Evolutionary conservation across 192 early-diverging fungal species (phyloP), one percentile per base, ranked within the genome.

Genomic region (Entomortierella lignicola): DNA sequence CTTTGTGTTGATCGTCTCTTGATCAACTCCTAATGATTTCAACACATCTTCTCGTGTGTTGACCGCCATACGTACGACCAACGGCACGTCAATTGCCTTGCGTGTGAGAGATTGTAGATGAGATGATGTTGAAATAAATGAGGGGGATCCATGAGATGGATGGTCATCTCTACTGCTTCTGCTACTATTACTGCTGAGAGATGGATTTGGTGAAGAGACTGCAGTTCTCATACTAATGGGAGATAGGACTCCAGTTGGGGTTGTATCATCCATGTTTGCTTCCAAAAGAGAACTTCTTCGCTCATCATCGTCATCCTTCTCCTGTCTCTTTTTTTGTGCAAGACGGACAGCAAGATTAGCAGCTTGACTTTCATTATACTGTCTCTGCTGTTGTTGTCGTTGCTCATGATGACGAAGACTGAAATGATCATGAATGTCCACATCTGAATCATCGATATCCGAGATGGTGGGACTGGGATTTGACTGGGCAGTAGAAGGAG

Each of bases 31-130:
- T 12, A 90, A 72, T 11, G 71, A 71, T 11, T 64, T 29, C 12
- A 89, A 55, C 1, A 86, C 86, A 21, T 58, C 63, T 23, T 86
- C 80, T n/a, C 86, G 77, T 4, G 79, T 71, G 44, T 52, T 84
- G 29, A 71, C 63, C 8, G 69, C 82, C 58, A 85, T 86, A 10
- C 89, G 73, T 37, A 89, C 85, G 0, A 90, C 89, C 17, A 90
- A 50, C 0, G 88, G 89, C 0, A 89, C 84, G 68, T 90, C 89
- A 41, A 90, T 79, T 3, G 85, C 84, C 18, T 47, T 47, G 4
- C 44, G 44, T 47, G 13, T 71, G 55, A 23, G 39, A 54, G 17
- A 30, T 63, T 44, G 42, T 67, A 82, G 10, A 12, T 15, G 44
- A 47, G 44, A 47, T 10, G 39, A 42, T 6, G 39, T 13, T 42